Conservation (phyloP, 139 green algal species). For the Micractinium sp. region DNA sequence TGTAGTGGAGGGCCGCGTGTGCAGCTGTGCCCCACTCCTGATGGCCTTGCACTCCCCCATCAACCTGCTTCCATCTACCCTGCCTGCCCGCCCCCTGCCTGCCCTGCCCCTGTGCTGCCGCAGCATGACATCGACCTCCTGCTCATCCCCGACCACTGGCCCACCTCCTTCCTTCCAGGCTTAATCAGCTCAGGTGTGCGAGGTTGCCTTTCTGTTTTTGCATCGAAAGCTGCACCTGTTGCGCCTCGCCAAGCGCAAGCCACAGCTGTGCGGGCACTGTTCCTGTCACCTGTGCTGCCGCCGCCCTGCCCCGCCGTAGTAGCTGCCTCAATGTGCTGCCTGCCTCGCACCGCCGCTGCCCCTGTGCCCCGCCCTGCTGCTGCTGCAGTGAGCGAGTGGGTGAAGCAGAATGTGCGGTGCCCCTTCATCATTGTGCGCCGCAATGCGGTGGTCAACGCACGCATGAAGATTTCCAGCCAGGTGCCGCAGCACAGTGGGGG, state of each 20-base stretch:
- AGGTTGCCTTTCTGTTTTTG: neutral
- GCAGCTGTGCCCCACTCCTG: no score
- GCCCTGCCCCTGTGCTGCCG: neutral
- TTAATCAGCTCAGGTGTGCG: neutral
- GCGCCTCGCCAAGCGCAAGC: neutral
- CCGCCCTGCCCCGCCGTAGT: no score
- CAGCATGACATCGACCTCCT: neutral
- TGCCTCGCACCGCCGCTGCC: neutral
- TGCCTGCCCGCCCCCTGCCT: neutral
- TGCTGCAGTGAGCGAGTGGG: slow-evolving; percentile 39
- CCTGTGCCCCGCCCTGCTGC: neutral
- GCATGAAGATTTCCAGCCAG: slow-evolving; percentile 15
- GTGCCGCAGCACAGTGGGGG: neutral
- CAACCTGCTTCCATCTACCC: neutral
- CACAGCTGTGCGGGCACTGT: no score
- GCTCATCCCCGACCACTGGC: neutral
- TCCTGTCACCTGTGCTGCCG: no score
- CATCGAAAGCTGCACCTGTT: neutral
- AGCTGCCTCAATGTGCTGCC: neutral
- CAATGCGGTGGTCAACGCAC: slow-evolving; percentile 4
- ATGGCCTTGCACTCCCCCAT: no score
- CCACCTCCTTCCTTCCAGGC: neutral
- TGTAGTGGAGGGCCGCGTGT: no score
- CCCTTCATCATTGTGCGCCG: slow-evolving; percentile 49
- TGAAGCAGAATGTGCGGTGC: slow-evolving; percentile 33